Evolutionary conservation across 2,329 filamentous ascomycete species (phyloP), one percentile per base, ranked within the genome.

Genomic region (Pseudogymnoascus sp.): DNA sequence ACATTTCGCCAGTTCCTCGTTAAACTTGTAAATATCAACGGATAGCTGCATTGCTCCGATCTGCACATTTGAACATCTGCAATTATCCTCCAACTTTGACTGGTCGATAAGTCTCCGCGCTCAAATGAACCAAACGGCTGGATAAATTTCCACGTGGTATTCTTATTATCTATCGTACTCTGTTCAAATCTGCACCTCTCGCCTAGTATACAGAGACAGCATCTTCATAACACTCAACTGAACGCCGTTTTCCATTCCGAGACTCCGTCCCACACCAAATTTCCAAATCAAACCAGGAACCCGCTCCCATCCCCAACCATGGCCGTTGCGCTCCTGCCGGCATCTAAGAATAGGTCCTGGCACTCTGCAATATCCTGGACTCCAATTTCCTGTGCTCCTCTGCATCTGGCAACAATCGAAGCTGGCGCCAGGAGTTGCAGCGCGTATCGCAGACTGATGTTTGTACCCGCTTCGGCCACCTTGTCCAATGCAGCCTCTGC

Each of bases 391-490:
- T 79, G 82, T 69, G 86, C 85, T 63, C 89, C 89, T 72, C 88
- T 90, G 70, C 94, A 90, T 72, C 90, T 88, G 63, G 93, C 91
- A 69, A 97, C 82, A 74, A 97, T 96, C 74, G 89, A 87, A 65
- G 71, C 72, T 61, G 74, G 69, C 39, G 74, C 71, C 68, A 99
- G 80, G 67, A 99, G 77, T 77, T 97, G 94, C 72, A 99, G 78
- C 67, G 92, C 93, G 77, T 99, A 99, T 67, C 94, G 81, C 76
- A 99, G 75, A 73, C 90, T 95, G 71, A 97, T 91, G 68, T 87
- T 88, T 70, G 90, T 90, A 67, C 94, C 94, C 68, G 96, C 87
- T 70, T 89, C 84, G 41, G 91, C 84, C 69, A 99, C 85, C 77
- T 90, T 94, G 68, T 94, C 88, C 63, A 97, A 81, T 25, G 94